Evolutionary conservation across 225 moss, liverwort and hornwort species (phyloP).

Genomic region (Asterella californica): DNA sequence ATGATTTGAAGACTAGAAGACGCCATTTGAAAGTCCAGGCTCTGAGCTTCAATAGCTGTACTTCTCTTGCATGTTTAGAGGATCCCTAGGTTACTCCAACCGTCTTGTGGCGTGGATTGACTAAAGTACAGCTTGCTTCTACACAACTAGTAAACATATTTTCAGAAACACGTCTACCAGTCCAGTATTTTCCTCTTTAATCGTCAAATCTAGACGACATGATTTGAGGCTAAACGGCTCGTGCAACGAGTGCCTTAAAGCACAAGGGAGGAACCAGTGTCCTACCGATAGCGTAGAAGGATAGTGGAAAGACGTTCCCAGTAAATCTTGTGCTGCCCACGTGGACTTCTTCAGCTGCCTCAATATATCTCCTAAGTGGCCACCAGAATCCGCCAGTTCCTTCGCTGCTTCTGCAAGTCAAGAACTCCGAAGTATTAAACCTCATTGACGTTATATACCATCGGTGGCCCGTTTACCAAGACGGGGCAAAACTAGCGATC

Average conservation of each 20-base stretch:
- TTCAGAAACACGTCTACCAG: no score
- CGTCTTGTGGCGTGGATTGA: no score
- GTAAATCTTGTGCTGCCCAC: constrained; percentile 39
- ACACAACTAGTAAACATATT: no score
- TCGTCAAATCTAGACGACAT: no score
- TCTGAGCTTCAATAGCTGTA: no score
- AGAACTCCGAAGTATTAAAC: neutral
- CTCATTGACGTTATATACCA: neutral
- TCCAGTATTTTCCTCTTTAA: no score
- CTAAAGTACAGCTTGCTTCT: no score
- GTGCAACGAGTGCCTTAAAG: neutral
- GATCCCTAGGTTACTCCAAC: no score
- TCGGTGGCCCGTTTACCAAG: neutral
- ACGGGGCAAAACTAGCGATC: neutral
- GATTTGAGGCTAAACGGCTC: no score
- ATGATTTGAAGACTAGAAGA: no score
- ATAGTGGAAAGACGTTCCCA: neutral
- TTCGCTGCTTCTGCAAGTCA: constrained; percentile 11
- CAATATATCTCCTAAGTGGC: constrained; percentile 2
- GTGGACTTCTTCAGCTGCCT: constrained; percentile 36
- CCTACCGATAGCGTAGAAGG: neutral
- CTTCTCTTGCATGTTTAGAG: no score
- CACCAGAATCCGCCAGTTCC: neutral
- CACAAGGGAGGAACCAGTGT: neutral
- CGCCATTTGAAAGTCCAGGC: no score